phyloP scores from a whole-genome alignment of 176 grass and related monocot species.

The Neostapfia colusana region DNA sequence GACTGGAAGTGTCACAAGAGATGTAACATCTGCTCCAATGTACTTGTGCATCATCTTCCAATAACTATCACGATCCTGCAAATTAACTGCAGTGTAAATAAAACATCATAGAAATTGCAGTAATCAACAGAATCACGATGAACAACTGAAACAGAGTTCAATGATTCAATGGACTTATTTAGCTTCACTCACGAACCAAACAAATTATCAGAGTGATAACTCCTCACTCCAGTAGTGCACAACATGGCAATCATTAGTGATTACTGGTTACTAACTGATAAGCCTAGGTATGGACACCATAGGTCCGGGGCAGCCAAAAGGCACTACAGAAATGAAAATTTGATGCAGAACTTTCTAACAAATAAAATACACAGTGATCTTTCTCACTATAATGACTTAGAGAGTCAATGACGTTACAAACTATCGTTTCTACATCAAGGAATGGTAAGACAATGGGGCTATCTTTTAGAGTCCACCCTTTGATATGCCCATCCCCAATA shows the following conservation, averaged over 20 bases:
- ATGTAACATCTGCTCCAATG: slow-evolving; percentile 96
- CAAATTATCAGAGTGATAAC: neutral
- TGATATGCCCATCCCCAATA: slow-evolving; percentile 1
- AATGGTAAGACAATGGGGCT: neutral
- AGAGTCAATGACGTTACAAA: neutral
- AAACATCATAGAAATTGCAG: slow-evolving; percentile 19
- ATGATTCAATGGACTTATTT: neutral
- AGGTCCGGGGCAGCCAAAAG: neutral
- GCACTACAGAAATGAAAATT: neutral
- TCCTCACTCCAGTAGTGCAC: neutral
- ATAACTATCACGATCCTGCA: slow-evolving; percentile 90
- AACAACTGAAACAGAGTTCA: slow-evolving; percentile 11
- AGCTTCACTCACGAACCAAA: neutral
- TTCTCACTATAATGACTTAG: neutral
- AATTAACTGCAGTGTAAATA: slow-evolving; percentile 35
- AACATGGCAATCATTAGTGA: neutral
- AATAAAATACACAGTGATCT: neutral
- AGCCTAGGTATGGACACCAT: neutral
- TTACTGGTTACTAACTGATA: neutral
- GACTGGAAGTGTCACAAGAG: slow-evolving; percentile 96
- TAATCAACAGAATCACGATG: neutral
- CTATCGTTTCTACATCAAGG: neutral
- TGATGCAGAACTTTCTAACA: neutral
- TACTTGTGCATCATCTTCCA: slow-evolving; percentile 99
- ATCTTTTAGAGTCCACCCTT: neutral